A percentile compares a stretch with the other conserved stretches of the same genome.
These are phyloP conservation scores for Bocquillonia castaneifolia DNA, from an alignment of 441 rosid genomes.

Conservation along the genomic window DNA sequence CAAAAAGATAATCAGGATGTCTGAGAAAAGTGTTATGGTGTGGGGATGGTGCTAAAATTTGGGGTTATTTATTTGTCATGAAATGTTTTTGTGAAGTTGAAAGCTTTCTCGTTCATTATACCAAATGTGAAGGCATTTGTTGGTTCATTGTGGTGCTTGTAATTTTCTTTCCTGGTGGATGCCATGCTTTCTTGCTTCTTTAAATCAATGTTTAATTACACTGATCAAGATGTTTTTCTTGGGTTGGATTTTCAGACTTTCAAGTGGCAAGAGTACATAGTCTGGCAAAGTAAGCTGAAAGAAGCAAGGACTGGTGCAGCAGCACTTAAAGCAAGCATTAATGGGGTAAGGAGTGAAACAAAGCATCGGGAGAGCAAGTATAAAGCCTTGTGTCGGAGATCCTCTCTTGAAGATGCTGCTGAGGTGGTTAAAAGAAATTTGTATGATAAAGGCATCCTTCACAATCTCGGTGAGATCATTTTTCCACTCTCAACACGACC, in stretches of 20 bases:
- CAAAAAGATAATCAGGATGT: too few species aligned
- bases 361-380: constrained; percentile 49
- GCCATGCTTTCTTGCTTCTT: neutral
- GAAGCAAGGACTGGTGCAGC: constrained; percentile 56
- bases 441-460: constrained; percentile 58
- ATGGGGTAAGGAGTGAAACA: constrained; percentile 34
- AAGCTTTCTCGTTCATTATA: neutral
- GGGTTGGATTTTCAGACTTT: constrained; percentile 48
- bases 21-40: neutral
- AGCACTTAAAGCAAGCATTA: constrained; percentile 55
- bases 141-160: neutral
- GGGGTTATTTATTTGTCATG: neutral
- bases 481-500: constrained; percentile 56
- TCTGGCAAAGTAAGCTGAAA: constrained; percentile 59
- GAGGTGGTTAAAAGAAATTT: constrained; percentile 41
- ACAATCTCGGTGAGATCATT: constrained; percentile 56
- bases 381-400: constrained; percentile 49
- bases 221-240: neutral
- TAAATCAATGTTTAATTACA: neutral
- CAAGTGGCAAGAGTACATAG: constrained; percentile 84
- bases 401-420: constrained; percentile 44
- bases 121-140: neutral
- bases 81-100: neutral
- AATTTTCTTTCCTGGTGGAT: neutral
- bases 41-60: neutral